Conservation (phyloP, 2,329 filamentous ascomycete species). For the Diaporthe nobilis region DNA sequence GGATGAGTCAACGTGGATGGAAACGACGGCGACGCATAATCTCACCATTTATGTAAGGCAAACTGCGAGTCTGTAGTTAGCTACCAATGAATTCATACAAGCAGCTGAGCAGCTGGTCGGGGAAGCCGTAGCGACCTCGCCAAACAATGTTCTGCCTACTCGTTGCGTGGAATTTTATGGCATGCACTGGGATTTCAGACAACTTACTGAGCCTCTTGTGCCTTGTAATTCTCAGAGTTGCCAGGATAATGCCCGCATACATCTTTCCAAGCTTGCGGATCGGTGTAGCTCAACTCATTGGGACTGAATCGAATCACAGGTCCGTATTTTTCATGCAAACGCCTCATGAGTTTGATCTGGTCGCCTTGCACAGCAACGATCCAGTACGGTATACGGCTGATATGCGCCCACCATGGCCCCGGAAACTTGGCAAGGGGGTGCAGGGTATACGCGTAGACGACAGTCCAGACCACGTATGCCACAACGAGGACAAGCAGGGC, state of each 20-base stretch:
- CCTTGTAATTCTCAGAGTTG: slow-evolving; percentile 47
- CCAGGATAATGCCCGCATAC: slow-evolving; percentile 15
- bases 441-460: slow-evolving; percentile 1
- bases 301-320: slow-evolving; percentile 31
- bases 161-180: not conserved
- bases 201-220: slow-evolving; percentile 44
- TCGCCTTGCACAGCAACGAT: slow-evolving; percentile 42
- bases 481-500: not conserved
- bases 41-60: not conserved
- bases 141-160: not conserved
- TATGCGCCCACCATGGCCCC: slow-evolving; percentile 33
- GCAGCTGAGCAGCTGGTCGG: not conserved
- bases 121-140: not conserved
- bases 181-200: not conserved
- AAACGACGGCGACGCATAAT: not conserved
- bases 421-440: slow-evolving; percentile 35
- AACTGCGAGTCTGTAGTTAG: not conserved
- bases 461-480: not conserved
- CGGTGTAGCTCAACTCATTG: slow-evolving; percentile 31
- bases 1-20: not conserved
- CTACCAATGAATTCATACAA: not conserved
- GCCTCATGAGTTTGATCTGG: slow-evolving; percentile 41
- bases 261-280: slow-evolving; percentile 36
- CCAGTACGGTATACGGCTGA: slow-evolving; percentile 46
- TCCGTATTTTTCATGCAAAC: slow-evolving; percentile 35